Evolutionary conservation across 805 yeast genomes (phyloP), one percentile per base, ranked within the genome.

Genomic region (Saccharomycopsis sp.): DNA sequence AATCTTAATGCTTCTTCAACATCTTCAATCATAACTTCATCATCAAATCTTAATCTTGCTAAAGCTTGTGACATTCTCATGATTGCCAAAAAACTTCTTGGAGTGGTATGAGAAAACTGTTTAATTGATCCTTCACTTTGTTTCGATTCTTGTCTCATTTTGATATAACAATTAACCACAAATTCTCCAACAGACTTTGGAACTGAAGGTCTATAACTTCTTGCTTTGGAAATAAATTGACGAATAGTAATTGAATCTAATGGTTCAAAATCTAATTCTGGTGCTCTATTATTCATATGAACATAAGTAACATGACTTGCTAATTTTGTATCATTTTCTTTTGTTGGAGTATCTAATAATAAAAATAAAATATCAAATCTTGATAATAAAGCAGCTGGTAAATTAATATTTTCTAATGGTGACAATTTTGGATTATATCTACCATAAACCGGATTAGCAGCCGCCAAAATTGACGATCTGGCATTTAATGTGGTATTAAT

Each of bases 361-460:
- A 92, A 67, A 59, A 81, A 92, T 62, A 92, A 63, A 37, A 92
- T 70, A 62, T 92, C 98, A 59, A 92, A 92, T 64, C 98, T 80
- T 27, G 97, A 89, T 39, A 92, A 67, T 51, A 92, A 68, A 1
- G 98, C 98, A 0, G 97, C 96, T 4, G 98, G 98, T 44, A 92
- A 67, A 55, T 92, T 92, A 59, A 92, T 89, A 61, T 92, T 92
- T 54, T 92, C 96, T 48, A 87, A 79, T 2, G 98, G 96, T 5
- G 95, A 82, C 43, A 89, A 62, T 47, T 75, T 72, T 28, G 95
- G 83, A 61, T 92, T 89, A 63, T 92, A 92, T 48, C 97, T 74
- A 42, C 98, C 97, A 57, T 83, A 88, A 28, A 88, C 66, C 15
- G 98, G 98, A 64, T 92, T 92, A n/a, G 98, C 98, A 23, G 98